Conservation (phyloP, 129 eudicot genomes). For the Pittosporum tobira region DNA sequence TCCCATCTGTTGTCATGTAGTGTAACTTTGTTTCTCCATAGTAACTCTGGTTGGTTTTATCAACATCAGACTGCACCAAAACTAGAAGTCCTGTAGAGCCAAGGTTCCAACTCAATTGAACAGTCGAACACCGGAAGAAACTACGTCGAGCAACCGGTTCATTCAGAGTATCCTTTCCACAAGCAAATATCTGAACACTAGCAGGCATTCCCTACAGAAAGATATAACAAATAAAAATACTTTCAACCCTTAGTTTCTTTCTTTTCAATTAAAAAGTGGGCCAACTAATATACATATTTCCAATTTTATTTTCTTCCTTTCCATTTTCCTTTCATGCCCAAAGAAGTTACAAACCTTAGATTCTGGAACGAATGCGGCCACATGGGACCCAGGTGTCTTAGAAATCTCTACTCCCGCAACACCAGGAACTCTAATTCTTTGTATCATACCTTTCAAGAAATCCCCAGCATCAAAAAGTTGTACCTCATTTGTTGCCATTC, state of each 20-base stretch:
- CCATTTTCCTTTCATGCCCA: background rate
- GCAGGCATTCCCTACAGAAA: slow-evolving; percentile 86
- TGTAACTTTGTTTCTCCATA: slow-evolving; percentile 86
- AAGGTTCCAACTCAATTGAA: slow-evolving; percentile 71
- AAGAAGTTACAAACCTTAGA: slow-evolving; percentile 57
- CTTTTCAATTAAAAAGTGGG: background rate
- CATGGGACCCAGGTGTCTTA: slow-evolving; percentile 62
- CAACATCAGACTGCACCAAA: slow-evolving; percentile 89
- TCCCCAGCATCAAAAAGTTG: slow-evolving; percentile 66
- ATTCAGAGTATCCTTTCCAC: slow-evolving; percentile 49
- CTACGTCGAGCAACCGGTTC: slow-evolving; percentile 68
- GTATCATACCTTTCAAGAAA: slow-evolving; percentile 71
- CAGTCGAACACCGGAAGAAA: slow-evolving; percentile 89
- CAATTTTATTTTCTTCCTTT: background rate
- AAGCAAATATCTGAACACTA: slow-evolving; percentile 77
- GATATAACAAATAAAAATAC: slow-evolving; percentile 9
- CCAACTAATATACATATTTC: background rate
- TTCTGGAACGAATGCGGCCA: slow-evolving; percentile 90
- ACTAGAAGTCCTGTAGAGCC: slow-evolving; percentile 89
- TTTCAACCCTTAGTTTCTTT: too few relatives aligned
- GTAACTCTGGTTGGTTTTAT: slow-evolving; percentile 97
- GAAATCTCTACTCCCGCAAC: slow-evolving; percentile 74
- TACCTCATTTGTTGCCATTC: slow-evolving; percentile 82
- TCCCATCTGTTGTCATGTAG: slow-evolving; percentile 88
- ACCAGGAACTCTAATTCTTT: slow-evolving; percentile 69